Conservation (phyloP, 2,329 filamentous ascomycete species). For the Colletotrichum godetiae region DNA sequence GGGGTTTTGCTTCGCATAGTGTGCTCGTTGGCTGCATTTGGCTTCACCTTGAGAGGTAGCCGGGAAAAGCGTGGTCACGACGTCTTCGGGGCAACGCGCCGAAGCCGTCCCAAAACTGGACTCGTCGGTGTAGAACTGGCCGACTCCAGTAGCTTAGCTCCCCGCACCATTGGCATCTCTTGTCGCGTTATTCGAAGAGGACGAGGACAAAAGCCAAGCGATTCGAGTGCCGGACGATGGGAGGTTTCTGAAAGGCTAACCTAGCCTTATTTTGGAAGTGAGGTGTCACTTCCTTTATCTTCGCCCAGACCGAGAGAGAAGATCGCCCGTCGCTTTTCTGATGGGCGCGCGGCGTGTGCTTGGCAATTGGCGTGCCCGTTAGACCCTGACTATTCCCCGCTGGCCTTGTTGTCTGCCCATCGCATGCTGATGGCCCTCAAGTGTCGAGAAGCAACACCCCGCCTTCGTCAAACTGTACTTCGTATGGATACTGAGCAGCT, state of each 20-base stretch:
- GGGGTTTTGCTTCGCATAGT: not conserved
- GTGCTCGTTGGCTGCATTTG: not conserved
- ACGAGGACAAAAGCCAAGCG: conserved; percentile 4
- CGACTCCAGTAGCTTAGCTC: not conserved
- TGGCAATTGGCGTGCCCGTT: conserved; percentile 15
- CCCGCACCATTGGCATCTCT: conserved; percentile 2
- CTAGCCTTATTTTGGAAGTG: conserved; percentile 16
- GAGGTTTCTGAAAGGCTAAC: not conserved
- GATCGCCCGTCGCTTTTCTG: conserved; percentile 2
- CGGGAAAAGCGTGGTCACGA: not conserved
- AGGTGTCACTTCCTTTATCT: conserved; percentile 7
- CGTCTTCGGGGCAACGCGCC: not conserved
- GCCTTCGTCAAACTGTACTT: not conserved
- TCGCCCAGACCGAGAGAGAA: conserved; percentile 12
- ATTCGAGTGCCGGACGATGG: conserved; percentile 18
- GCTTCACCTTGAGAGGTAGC: not conserved
- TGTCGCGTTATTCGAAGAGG: not conserved
- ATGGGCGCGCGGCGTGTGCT: conserved; percentile 8
- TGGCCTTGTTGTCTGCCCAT: not conserved
- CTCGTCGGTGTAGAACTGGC: conserved; percentile 7
- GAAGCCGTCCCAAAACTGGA: not conserved
- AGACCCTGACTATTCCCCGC: conserved; percentile 11
- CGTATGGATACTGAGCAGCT: not conserved
- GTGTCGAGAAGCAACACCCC: not conserved
- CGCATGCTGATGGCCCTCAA: not conserved